Conservation (phyloP, 2,329 filamentous ascomycete genomes). For the Trichophyton rubrum region DNA sequence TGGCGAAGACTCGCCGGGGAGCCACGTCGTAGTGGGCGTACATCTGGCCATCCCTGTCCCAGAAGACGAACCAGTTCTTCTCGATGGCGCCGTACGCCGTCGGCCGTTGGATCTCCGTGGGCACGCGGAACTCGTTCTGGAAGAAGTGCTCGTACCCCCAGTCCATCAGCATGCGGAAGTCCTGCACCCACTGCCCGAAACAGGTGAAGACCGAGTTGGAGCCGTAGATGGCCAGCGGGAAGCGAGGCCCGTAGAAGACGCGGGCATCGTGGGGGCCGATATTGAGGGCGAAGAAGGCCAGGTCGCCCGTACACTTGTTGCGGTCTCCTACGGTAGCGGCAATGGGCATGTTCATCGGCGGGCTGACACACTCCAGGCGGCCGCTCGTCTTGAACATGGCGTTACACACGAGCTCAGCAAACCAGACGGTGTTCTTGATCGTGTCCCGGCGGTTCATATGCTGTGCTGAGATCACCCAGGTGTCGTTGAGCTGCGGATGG, state of each 20-base stretch:
- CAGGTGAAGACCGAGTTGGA: conserved; percentile 44
- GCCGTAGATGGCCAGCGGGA: conserved; percentile 42
- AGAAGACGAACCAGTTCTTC: conserved; percentile 54
- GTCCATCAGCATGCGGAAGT: conserved; percentile 40
- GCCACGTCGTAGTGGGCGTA: conserved; percentile 44
- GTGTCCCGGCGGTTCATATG: conserved; percentile 20
- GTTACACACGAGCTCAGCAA: conserved; percentile 39
- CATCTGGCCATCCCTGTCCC: conserved; percentile 37
- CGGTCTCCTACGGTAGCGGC: conserved; percentile 32
- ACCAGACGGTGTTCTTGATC: conserved; percentile 22
- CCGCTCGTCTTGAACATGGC: conserved; percentile 35
- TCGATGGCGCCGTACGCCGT: conserved; percentile 36
- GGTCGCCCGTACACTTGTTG: conserved; percentile 35
- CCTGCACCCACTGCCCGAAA: conserved; percentile 46
- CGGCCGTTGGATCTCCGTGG: conserved; percentile 43
- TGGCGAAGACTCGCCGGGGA: conserved; percentile 40
- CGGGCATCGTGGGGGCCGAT: conserved; percentile 48
- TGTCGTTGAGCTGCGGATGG: conserved; percentile 36
- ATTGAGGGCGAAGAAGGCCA: conserved; percentile 33
- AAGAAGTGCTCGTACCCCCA: conserved; percentile 26
- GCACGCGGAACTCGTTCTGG: conserved; percentile 28
- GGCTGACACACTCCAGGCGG: conserved; percentile 27
- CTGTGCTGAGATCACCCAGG: conserved; percentile 43
- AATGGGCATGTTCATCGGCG: conserved; percentile 36
- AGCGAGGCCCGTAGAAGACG: conserved; percentile 43